A percentile compares a stretch with the other conserved stretches of the same genome.
phyloP scores from a whole-genome alignment of 2,329 filamentous ascomycete genomes.

The Xylariaceae sp. region DNA sequence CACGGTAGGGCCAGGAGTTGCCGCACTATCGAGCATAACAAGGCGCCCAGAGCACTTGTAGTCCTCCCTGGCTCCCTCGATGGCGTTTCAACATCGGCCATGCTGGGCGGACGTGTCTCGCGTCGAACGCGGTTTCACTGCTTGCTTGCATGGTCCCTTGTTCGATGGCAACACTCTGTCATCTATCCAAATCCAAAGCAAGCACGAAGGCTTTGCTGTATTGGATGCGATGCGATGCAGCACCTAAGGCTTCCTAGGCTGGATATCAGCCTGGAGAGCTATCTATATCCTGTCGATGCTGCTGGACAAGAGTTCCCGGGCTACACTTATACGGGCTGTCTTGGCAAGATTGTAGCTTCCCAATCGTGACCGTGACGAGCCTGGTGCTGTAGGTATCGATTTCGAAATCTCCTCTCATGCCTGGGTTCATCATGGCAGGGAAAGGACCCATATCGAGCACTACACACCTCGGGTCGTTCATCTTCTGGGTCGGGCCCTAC shows the following conservation, averaged over 20 bases:
- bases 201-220: no score
- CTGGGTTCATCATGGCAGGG: constrained; percentile 10
- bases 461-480: no score
- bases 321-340: background rate
- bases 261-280: no score
- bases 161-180: no score
- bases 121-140: constrained; percentile 5
- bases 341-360: background rate
- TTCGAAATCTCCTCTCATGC: constrained; percentile 13
- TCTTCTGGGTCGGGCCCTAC: constrained; percentile 17
- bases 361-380: constrained; percentile 4
- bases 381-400: constrained; percentile 3
- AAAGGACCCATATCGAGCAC: background rate
- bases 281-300: constrained; percentile 2
- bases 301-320: background rate
- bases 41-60: constrained; percentile 18
- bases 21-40: constrained; percentile 18
- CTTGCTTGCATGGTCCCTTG: no score
- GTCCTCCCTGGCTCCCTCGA: constrained; percentile 17
- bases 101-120: constrained; percentile 12
- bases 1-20: constrained; percentile 16
- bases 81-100: constrained; percentile 16
- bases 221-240: no score
- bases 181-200: no score
- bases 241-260: no score